Conservation (phyloP, 2,329 filamentous ascomycete genomes). For the Cercospora nicotianae region DNA sequence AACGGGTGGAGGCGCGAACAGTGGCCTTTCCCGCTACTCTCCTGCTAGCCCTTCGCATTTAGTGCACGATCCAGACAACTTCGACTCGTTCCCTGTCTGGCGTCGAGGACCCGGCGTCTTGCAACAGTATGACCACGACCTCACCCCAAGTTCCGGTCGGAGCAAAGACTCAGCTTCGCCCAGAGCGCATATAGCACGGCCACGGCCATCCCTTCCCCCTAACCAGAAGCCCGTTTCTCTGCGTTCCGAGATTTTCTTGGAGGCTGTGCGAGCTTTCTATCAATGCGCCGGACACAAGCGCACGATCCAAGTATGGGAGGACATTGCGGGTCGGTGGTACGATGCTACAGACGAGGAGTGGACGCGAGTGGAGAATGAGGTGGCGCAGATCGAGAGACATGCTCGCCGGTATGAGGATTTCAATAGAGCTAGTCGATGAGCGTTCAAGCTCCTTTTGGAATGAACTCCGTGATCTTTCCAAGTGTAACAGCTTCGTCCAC, state of each 20-base stretch:
- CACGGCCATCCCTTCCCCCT: neutral
- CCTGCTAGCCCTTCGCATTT: neutral
- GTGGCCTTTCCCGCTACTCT: neutral
- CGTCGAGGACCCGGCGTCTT: neutral
- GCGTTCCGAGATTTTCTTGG: slow-evolving; percentile 56
- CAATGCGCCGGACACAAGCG: slow-evolving; percentile 56
- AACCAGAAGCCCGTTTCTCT: slow-evolving; percentile 30
- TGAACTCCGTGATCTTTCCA: neutral
- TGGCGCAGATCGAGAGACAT: slow-evolving; percentile 10
- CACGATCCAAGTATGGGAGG: slow-evolving; percentile 57
- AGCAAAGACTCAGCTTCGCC: neutral
- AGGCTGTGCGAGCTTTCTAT: slow-evolving; percentile 63
- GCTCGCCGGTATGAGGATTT: slow-evolving; percentile 9
- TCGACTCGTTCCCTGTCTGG: neutral
- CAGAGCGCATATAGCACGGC: neutral
- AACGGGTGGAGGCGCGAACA: neutral
- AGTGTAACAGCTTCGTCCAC: no score
- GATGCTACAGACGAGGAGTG: slow-evolving; percentile 6
- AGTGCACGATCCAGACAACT: neutral
- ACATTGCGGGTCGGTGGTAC: slow-evolving; percentile 44
- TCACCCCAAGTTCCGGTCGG: neutral
- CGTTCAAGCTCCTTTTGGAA: neutral
- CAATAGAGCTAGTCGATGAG: neutral
- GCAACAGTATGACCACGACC: neutral
- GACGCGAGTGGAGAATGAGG: slow-evolving; percentile 8